Evolutionary conservation across 805 yeast species (phyloP).

Genomic region (Yarrowia osloensis): DNA sequence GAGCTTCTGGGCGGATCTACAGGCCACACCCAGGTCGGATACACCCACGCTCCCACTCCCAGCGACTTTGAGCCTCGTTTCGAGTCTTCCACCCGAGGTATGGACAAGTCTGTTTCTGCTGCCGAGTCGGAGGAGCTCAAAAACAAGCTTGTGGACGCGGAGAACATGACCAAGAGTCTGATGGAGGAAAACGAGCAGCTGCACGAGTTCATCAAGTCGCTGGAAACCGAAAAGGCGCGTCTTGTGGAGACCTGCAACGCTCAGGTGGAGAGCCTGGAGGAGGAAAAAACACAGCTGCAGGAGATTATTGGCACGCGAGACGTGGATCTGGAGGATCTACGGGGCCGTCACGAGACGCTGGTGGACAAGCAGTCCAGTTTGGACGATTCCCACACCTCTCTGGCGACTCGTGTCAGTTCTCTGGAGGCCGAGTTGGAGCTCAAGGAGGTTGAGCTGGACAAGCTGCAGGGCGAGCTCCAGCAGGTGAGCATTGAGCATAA

Average conservation of each 20-base stretch:
- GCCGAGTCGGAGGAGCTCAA: constrained; percentile 35
- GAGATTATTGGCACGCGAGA: constrained; percentile 11
- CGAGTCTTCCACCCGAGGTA: not conserved
- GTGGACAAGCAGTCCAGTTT: not conserved
- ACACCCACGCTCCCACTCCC: constrained; percentile 5
- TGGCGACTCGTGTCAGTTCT: constrained; percentile 8
- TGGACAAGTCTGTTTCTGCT: not conserved
- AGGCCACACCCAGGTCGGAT: constrained; percentile 15
- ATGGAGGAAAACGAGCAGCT: constrained; percentile 40
- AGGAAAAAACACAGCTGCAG: constrained; percentile 7
- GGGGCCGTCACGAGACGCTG: constrained; percentile 14
- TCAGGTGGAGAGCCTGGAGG: constrained; percentile 19
- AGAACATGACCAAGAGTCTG: constrained; percentile 36
- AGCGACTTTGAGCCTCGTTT: constrained; percentile 2
- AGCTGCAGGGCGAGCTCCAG: constrained; percentile 3
- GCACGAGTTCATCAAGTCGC: constrained; percentile 38
- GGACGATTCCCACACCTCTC: constrained; percentile 9
- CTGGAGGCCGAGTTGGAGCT: constrained; percentile 25
- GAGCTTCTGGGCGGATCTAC: constrained; percentile 4
- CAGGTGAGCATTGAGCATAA: constrained; percentile 3
- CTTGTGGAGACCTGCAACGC: not conserved
- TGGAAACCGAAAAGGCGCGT: constrained; percentile 24
- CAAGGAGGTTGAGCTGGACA: constrained; percentile 20
- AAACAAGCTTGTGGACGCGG: constrained; percentile 37
- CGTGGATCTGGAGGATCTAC: not conserved